Evolutionary conservation across 2,329 filamentous ascomycete species (phyloP).

Genomic region (Acephala macrosclerotiorum): DNA sequence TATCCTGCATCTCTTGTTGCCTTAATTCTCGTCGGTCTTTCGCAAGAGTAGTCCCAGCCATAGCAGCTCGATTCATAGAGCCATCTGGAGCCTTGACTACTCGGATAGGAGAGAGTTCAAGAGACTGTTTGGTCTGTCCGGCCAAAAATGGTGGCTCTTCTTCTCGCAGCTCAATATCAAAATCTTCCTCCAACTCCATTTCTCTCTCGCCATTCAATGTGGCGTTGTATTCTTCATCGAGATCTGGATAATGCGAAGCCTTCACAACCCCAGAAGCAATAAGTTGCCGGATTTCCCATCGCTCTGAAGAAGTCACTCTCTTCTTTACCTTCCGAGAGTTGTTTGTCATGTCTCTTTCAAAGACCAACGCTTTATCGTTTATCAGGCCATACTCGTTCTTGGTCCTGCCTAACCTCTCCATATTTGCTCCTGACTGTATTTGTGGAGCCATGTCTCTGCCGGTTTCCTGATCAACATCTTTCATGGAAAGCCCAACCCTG

Average conservation of each 20-base stretch:
- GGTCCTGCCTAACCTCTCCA: slow-evolving; percentile 76
- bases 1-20: slow-evolving; percentile 85
- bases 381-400: slow-evolving; percentile 63
- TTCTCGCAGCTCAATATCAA: slow-evolving; percentile 95
- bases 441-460: slow-evolving; percentile 85
- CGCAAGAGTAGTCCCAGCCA: slow-evolving; percentile 87
- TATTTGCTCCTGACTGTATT: slow-evolving; percentile 90
- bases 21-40: slow-evolving; percentile 90
- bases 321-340: slow-evolving; percentile 75
- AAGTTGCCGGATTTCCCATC: slow-evolving; percentile 97
- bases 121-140: slow-evolving; percentile 94
- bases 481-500: slow-evolving; percentile 91
- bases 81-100: slow-evolving; percentile 98
- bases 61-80: slow-evolving; percentile 95
- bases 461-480: slow-evolving; percentile 91
- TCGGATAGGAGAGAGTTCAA: slow-evolving; percentile 93
- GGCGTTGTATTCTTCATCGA: slow-evolving; percentile 92
- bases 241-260: slow-evolving; percentile 90
- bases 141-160: slow-evolving; percentile 96
- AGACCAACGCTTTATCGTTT: slow-evolving; percentile 62
- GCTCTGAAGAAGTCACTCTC: slow-evolving; percentile 92
- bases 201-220: slow-evolving; percentile 85
- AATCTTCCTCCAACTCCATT: slow-evolving; percentile 92
- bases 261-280: slow-evolving; percentile 95
- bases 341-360: slow-evolving; percentile 63